These are phyloP conservation scores for Plantago ovata DNA, from an alignment of 257 asterid species.

Conservation along the genomic window DNA sequence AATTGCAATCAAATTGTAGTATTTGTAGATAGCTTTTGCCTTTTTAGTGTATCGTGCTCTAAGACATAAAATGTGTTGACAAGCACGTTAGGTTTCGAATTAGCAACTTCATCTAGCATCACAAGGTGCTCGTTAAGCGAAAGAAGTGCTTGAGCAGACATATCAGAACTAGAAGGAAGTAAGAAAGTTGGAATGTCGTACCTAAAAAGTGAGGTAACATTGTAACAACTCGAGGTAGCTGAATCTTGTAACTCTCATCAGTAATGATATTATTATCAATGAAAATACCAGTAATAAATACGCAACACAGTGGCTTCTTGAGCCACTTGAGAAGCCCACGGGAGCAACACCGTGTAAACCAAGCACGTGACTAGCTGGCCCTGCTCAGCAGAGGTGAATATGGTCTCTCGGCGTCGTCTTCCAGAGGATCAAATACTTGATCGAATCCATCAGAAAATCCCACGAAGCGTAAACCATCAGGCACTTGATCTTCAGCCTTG, in stretches of 20 bases:
- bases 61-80: slow-evolving; percentile 47
- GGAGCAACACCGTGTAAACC: slow-evolving; percentile 49
- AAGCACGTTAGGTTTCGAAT: slow-evolving; percentile 32
- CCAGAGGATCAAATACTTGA: slow-evolving; percentile 29
- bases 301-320: slow-evolving; percentile 45
- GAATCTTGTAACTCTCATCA: slow-evolving; percentile 15
- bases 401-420: no score
- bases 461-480: slow-evolving; percentile 33
- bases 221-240: slow-evolving; percentile 42
- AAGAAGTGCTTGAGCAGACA: not conserved
- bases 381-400: slow-evolving; percentile 13
- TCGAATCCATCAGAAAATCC: slow-evolving; percentile 57
- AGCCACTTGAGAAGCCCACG: slow-evolving; percentile 55
- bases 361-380: slow-evolving; percentile 44
- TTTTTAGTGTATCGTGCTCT: slow-evolving; percentile 34
- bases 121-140: slow-evolving; percentile 44
- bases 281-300: slow-evolving; percentile 49
- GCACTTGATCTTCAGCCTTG: slow-evolving; percentile 20
- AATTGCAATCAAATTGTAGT: not conserved
- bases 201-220: slow-evolving; percentile 30
- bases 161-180: slow-evolving; percentile 19
- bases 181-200: slow-evolving; percentile 56
- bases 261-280: not conserved
- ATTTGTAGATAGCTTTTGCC: slow-evolving; percentile 22
- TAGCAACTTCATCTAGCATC: slow-evolving; percentile 19